phyloP scores from a whole-genome alignment of 495 filamentous ascomycete genomes.

The Neurospora hispaniola region DNA sequence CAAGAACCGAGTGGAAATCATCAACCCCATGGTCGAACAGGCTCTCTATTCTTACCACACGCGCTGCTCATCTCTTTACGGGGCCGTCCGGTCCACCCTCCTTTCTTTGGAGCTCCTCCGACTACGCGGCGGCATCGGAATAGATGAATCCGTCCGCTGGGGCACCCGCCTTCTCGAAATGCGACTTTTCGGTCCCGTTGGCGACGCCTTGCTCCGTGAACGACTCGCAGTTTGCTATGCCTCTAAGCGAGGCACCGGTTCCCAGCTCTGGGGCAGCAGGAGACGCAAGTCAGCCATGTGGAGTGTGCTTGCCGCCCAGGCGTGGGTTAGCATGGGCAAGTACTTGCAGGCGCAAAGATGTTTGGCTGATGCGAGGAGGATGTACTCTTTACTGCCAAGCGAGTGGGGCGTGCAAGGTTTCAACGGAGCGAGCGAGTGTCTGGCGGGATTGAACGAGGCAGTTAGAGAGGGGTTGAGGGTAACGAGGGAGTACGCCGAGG shows the following conservation, averaged over 20 bases:
- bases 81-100: conserved; percentile 64
- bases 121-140: conserved; percentile 62
- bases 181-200: conserved; percentile 59
- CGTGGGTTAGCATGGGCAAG: conserved; percentile 67
- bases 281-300: conserved; percentile 81
- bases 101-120: conserved; percentile 73
- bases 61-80: conserved; percentile 63
- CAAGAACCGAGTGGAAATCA: conserved; percentile 63
- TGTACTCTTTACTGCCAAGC: conserved; percentile 54
- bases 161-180: conserved; percentile 69
- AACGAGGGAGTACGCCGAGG: conserved; percentile 1
- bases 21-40: conserved; percentile 78
- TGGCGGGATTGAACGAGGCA: conserved; percentile 49
- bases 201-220: conserved; percentile 72
- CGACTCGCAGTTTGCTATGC: conserved; percentile 76
- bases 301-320: conserved; percentile 71
- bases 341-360: conserved; percentile 58
- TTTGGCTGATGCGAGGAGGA: conserved; percentile 55
- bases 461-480: conserved; percentile 42
- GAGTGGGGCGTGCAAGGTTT: conserved; percentile 44
- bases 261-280: conserved; percentile 56
- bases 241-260: conserved; percentile 52
- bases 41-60: conserved; percentile 87
- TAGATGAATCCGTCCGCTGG: conserved; percentile 84
- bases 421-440: conserved; percentile 49